A percentile compares a stretch with the other conserved stretches of the same genome.
phyloP scores from a whole-genome alignment of 2,329 filamentous ascomycete genomes.

The Penicillium sp. region DNA sequence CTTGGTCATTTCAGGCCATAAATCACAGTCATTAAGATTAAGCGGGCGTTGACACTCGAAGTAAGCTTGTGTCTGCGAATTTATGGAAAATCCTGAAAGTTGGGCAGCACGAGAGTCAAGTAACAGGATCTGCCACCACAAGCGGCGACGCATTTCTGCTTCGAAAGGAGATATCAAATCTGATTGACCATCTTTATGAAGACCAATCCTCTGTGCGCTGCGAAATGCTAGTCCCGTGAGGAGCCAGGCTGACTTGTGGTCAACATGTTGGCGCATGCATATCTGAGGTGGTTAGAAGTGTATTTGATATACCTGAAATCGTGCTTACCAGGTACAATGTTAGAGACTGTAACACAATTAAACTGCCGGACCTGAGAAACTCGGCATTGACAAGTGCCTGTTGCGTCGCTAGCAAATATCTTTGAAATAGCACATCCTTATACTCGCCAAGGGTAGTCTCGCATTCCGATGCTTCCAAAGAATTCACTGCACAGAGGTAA shows the following conservation, averaged over 20 bases:
- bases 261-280: conserved; percentile 1
- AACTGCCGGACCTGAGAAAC: not conserved
- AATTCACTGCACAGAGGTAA: not conserved
- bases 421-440: not conserved
- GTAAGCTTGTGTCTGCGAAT: not conserved
- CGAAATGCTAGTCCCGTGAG: conserved; percentile 2
- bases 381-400: not conserved
- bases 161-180: not conserved
- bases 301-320: no score
- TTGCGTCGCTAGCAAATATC: not conserved
- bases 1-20: not conserved
- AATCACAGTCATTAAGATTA: conserved; percentile 4
- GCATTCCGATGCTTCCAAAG: not conserved
- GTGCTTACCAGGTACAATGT: not conserved
- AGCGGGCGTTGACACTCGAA: not conserved
- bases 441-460: not conserved
- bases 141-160: conserved; percentile 1
- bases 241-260: conserved; percentile 1
- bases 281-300: no score
- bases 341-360: not conserved
- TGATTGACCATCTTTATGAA: not conserved
- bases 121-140: conserved; percentile 7
- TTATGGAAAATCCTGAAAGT: not conserved
- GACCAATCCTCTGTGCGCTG: conserved; percentile 2
- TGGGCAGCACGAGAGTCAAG: not conserved